Base-by-base conservation (phyloP, 2,329 filamentous ascomycete species). In the Alternaria brassicicola region DNA sequence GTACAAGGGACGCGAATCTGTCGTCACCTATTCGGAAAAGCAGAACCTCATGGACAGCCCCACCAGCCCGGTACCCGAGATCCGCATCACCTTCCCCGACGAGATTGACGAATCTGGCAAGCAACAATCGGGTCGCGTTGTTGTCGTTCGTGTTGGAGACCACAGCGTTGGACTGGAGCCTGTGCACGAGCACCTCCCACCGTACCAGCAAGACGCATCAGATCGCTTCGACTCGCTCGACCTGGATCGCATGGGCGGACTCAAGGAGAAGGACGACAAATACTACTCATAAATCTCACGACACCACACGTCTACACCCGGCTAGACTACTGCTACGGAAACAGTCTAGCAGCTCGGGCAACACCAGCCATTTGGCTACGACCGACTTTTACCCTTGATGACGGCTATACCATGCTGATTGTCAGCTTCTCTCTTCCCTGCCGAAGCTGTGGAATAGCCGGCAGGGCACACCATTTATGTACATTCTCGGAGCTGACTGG, bases 81-180 rank as follows among this genome's bases (percentile, higher is more conserved):
- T 99, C 72, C 92, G 93, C 79, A 97, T 99, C 78, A 98, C 95
- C 33, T 98, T 99, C 83, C 95, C 95, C 15, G 92, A 96, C 70
- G 95, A 98, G 82, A 89, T 96, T 68, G 93, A 97, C 74, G 91
- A 92, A 48, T 73, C 81, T 53, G 94, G 94, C 68, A 92, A 88
- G 78, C 85, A 85, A 69, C 90, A 90, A 81, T 92, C 89, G 66
- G 94, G 94, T 31, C 88, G 93, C 30, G 93, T 98, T 50, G 90
- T 99, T 21, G 88, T 98, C 33, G 94, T 99, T 55, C 87, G 92
- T 51, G 92, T 98, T 50, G 93, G 93, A 62, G 95, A 98, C 66
- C 89, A 87, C 61, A 89, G 91, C 46, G 88, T 98, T 64, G 95
- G 94, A 48, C 85, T 98, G 63, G 94, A 97, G 80, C 94, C 93